These are phyloP conservation scores for Reticulascus tulasneorum DNA, from an alignment of 2,329 filamentous ascomycete genomes.

Conservation along the genomic window DNA sequence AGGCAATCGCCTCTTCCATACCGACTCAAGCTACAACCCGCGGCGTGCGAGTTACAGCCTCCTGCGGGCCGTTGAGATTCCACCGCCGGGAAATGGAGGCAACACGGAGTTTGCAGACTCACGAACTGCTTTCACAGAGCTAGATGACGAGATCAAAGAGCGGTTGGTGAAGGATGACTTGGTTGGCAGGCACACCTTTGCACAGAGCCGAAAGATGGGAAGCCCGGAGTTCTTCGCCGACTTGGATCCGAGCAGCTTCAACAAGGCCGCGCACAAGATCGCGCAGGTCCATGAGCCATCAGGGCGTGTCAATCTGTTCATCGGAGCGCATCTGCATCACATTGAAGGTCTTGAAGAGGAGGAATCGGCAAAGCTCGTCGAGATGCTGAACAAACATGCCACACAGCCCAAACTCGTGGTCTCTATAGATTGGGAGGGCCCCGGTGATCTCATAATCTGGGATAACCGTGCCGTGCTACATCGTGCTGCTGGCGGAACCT, in stretches of 20 bases:
- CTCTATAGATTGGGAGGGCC: conserved; percentile 42
- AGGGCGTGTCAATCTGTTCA: conserved; percentile 48
- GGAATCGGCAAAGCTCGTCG: conserved; percentile 31
- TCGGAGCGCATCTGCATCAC: conserved; percentile 50
- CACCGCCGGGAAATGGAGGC: conserved; percentile 42
- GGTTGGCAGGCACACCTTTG: conserved; percentile 46
- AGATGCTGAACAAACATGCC: conserved; percentile 41
- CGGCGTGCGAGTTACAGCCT: conserved; percentile 49
- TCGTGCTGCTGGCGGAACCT: conserved; percentile 42
- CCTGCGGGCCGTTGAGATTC: conserved; percentile 44
- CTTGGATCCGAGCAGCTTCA: conserved; percentile 32
- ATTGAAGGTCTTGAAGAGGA: conserved; percentile 37
- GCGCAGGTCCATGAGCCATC: conserved; percentile 48
- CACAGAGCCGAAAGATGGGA: conserved; percentile 48
- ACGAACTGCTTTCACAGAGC: conserved; percentile 44
- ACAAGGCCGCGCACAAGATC: conserved; percentile 42
- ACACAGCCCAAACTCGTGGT: conserved; percentile 43
- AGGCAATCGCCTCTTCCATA: conserved; percentile 51
- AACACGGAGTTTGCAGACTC: conserved; percentile 52
- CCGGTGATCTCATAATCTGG: conserved; percentile 53
- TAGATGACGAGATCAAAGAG: conserved; percentile 29
- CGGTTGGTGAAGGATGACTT: conserved; percentile 35
- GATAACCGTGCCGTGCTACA: conserved; percentile 57
- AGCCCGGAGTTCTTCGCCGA: conserved; percentile 44
- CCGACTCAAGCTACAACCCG: conserved; percentile 53